Conservation (phyloP, 352 stramenopile genomes). For the Stephanocyclus meneghinianus region DNA sequence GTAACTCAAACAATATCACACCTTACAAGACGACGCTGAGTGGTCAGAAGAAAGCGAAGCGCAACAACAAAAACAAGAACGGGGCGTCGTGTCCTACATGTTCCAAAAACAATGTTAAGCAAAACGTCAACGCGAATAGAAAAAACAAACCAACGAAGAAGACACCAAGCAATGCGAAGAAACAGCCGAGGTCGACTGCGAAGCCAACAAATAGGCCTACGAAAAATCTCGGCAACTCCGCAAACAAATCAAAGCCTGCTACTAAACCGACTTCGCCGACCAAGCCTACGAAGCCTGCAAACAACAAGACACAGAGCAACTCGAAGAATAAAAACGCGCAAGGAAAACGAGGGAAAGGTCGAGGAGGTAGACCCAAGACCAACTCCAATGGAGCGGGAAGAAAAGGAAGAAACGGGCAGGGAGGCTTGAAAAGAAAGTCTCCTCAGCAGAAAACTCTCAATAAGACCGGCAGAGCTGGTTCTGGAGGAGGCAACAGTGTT, state of each 20-base stretch:
- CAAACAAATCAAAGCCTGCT: background rate
- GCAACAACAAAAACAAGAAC: constrained; percentile 1
- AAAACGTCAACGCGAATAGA: background rate
- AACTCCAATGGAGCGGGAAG: too few relatives aligned
- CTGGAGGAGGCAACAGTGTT: background rate
- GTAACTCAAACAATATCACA: background rate
- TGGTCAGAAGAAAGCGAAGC: background rate
- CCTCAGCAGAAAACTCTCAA: background rate
- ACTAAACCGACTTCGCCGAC: too few relatives aligned
- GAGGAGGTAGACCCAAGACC: too few relatives aligned
- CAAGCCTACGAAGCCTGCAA: background rate
- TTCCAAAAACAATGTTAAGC: background rate
- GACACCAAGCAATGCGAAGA: background rate
- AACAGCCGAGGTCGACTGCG: background rate
- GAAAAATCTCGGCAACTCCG: background rate
- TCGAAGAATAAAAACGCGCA: constrained; percentile 3
- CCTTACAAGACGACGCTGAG: background rate
- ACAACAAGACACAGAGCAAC: background rate
- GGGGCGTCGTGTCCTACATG: background rate
- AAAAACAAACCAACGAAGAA: too few relatives aligned
- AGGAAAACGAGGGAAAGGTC: background rate
- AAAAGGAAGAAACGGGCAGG: too few relatives aligned
- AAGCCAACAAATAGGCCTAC: background rate
- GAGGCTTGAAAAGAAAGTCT: background rate
- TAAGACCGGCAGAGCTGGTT: background rate